Conservation (phyloP, 1,284 basidiomycete genomes). For the Sporisorium reilianum region DNA sequence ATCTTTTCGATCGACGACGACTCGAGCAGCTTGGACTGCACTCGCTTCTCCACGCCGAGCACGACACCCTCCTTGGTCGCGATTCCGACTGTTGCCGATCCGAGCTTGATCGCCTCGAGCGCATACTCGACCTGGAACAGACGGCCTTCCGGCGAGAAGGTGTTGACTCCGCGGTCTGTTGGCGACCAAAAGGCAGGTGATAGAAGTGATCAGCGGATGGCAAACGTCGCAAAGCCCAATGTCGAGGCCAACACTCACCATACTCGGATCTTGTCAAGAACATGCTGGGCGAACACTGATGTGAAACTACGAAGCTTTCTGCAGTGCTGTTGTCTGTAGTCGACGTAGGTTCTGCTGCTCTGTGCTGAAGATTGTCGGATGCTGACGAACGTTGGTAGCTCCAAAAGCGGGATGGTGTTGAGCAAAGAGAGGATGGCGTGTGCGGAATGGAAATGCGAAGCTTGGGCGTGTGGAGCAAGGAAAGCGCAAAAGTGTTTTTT, state of each 20-base stretch:
- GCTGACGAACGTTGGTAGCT: too few species aligned
- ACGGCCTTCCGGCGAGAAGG: conserved; percentile 97
- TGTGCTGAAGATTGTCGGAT: neutral
- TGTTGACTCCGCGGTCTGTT: conserved; percentile 95
- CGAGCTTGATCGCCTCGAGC: conserved; percentile 76
- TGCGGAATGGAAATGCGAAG: conserved; percentile 23
- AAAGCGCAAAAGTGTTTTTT: conserved; percentile 26
- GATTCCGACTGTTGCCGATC: conserved; percentile 93
- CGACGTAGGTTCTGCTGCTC: neutral
- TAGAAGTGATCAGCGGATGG: conserved; percentile 1
- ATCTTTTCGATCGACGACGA: conserved; percentile 98
- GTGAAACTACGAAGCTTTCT: neutral
- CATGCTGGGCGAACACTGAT: conserved; percentile 70
- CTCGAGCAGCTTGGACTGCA: conserved; percentile 95
- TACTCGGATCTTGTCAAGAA: conserved; percentile 94
- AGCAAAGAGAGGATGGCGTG: conserved; percentile 16
- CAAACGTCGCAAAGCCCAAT: neutral
- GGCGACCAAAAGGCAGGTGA: conserved; percentile 1
- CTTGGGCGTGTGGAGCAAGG: conserved; percentile 32
- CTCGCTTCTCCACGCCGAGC: conserved; percentile 97
- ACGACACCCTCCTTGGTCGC: conserved; percentile 83
- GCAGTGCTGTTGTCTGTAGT: neutral
- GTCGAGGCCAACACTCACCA: conserved; percentile 72
- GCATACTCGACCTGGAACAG: conserved; percentile 98
- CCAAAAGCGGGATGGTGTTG: neutral